Conservation (phyloP, 495 filamentous ascomycete species). For the Lepraria neglecta region DNA sequence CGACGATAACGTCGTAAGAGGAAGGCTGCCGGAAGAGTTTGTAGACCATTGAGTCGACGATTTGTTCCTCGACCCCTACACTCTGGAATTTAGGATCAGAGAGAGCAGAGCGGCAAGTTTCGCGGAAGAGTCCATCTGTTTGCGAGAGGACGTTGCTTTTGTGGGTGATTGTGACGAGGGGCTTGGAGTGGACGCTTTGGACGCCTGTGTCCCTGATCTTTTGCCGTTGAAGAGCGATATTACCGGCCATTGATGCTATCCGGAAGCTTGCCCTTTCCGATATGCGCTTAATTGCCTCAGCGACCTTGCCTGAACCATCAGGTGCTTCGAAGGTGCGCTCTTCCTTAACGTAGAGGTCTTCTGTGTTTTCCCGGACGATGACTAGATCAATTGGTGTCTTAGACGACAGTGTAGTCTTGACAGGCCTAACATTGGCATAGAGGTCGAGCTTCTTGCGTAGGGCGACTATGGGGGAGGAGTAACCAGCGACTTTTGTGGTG, state of each 20-base stretch:
- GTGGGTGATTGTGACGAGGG: slow-evolving; percentile 93
- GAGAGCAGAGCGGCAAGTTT: slow-evolving; percentile 66
- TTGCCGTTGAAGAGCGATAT: slow-evolving; percentile 84
- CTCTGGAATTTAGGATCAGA: slow-evolving; percentile 51
- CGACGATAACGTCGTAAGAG: slow-evolving; percentile 95
- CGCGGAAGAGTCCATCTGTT: slow-evolving; percentile 92
- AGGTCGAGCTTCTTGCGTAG: slow-evolving; percentile 91
- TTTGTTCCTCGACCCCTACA: slow-evolving; percentile 87
- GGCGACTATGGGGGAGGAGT: slow-evolving; percentile 95
- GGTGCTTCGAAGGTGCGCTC: slow-evolving; percentile 70
- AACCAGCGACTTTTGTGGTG: slow-evolving; percentile 78
- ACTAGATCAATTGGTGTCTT: slow-evolving; percentile 81
- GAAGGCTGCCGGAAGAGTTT: slow-evolving; percentile 95
- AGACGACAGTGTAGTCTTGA: slow-evolving; percentile 66
- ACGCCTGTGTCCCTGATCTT: slow-evolving; percentile 55
- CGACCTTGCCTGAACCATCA: slow-evolving; percentile 67
- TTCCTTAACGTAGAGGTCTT: slow-evolving; percentile 98
- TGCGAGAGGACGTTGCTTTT: slow-evolving; percentile 96
- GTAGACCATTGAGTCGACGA: slow-evolving; percentile 98
- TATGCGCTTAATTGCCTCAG: slow-evolving; percentile 96
- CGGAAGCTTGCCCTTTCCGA: slow-evolving; percentile 72
- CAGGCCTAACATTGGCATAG: slow-evolving; percentile 95
- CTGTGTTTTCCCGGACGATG: slow-evolving; percentile 97
- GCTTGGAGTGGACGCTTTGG: slow-evolving; percentile 51
- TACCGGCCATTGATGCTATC: slow-evolving; percentile 88